phyloP scores from a whole-genome alignment of 768 basidiomycete species.

The Leccinum disarticulatum region DNA sequence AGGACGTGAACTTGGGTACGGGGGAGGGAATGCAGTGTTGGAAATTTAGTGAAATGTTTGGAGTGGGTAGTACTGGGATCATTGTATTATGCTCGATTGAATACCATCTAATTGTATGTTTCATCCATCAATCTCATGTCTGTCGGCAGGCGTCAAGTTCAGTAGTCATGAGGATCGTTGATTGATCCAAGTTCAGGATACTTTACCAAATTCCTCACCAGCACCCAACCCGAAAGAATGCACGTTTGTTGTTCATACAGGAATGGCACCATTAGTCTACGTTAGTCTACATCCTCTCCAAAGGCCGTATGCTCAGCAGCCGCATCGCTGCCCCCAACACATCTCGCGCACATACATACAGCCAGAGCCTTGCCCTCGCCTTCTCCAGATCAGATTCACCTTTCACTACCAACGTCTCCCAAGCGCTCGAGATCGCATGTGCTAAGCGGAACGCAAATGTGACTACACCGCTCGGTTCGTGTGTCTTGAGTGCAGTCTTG shows the following conservation, averaged over 20 bases:
- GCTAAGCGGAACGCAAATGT: constrained; percentile 85
- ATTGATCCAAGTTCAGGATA: neutral
- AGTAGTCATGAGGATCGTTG: neutral
- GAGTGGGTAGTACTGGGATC: neutral
- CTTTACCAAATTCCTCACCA: no score
- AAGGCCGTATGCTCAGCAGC: constrained; percentile 81
- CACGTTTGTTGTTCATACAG: no score
- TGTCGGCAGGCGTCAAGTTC: neutral
- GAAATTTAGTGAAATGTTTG: neutral
- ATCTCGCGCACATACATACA: constrained; percentile 87
- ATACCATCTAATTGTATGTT: neutral
- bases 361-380: constrained; percentile 81
- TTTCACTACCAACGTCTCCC: constrained; percentile 88
- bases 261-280: no score
- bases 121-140: neutral
- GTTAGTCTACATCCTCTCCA: constrained; percentile 81
- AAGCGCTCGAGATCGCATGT: constrained; percentile 88
- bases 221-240: no score
- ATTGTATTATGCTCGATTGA: neutral
- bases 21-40: neutral
- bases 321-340: constrained; percentile 88
- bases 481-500: constrained; percentile 75
- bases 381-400: constrained; percentile 75
- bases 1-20: neutral
- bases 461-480: constrained; percentile 89